Percentiles rank a stretch among this genome's conserved stretches.
Conservation (phyloP, 805 yeast genomes). For the Wickerhamiella azyma region DNA sequence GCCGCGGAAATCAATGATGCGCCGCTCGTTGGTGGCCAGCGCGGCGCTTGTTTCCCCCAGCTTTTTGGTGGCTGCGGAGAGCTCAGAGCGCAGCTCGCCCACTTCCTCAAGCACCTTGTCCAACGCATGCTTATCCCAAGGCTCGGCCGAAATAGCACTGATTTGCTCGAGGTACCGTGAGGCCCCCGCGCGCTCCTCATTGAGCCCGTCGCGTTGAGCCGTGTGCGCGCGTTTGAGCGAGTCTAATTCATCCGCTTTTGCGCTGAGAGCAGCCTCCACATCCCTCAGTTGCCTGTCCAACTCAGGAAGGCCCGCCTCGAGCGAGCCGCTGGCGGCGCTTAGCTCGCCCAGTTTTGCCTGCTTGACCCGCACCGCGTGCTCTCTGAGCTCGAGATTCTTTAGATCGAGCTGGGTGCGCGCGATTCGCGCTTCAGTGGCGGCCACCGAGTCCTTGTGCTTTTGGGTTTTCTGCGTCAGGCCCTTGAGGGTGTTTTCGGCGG, state of each 20-base stretch:
- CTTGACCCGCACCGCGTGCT: slow-evolving; percentile 7
- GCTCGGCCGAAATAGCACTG: no score
- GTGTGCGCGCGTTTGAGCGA: background rate
- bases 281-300: no score
- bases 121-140: no score
- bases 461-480: background rate
- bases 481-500: slow-evolving; percentile 6
- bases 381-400: slow-evolving; percentile 11
- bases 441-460: background rate
- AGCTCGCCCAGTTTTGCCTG: slow-evolving; percentile 5
- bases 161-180: no score
- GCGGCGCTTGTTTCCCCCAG: slow-evolving; percentile 20
- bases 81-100: background rate
- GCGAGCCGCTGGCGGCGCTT: slow-evolving; percentile 1
- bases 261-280: no score
- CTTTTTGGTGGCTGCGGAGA: slow-evolving; percentile 4
- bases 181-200: no score
- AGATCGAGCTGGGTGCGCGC: slow-evolving; percentile 7
- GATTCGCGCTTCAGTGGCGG: background rate
- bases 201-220: no score
- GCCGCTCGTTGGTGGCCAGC: slow-evolving; percentile 6
- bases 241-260: background rate
- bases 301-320: background rate
- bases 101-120: background rate
- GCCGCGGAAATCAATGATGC: slow-evolving; percentile 35